Base-by-base conservation (phyloP, 148 eudicot species). In the Rhododendron mucronatum region DNA sequence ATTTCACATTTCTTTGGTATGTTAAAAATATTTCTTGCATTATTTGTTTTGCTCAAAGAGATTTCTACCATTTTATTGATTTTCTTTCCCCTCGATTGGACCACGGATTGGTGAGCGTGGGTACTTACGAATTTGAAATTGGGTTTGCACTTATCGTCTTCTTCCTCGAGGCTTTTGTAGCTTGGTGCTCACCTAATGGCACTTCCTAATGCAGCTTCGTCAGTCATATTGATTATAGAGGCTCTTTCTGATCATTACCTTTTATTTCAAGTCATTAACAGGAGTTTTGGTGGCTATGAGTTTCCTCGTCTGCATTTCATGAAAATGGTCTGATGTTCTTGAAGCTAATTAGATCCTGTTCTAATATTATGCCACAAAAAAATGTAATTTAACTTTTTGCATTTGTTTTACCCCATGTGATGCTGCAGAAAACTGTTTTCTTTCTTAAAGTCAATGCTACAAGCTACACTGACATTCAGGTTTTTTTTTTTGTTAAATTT, bases 1-100 rank as follows among this genome's bases (percentile, higher is more conserved):
- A 28, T 97, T 95, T 89, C 98, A 94, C 91, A 91, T 97, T 84
- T 91, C 95, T 83, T 85, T 93, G 98, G 99, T 97, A 95, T 28
- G 82, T 84, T 73, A 51, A 83, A 48, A 18, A 51, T 61, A 57
- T 55, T 51, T 83, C 44, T 35, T n/a, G 30, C 14, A 33, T 5
- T 82, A 28, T 51, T 73, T 82, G 7, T 20, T 37, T 33, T 69
- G 8, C 71, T 28, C 7, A 3, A 28, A 28, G 39, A 69, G 37
- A 69, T 69, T 69, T 69, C 39, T 69, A 80, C 50, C 55, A 23
- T 35, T 81, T 50, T 48, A 26, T 51, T 80, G 41, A 47, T 48
- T 48, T 65, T 80, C 26, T 63, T 63, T 67, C 50, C 80, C 18
- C 55, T 23, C 6, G 23, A 39, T 48, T 35, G 84, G 74, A 61